These are phyloP conservation scores for Stemphylium beticola DNA, from an alignment of 2,329 filamentous ascomycete species.

Conservation along the genomic window DNA sequence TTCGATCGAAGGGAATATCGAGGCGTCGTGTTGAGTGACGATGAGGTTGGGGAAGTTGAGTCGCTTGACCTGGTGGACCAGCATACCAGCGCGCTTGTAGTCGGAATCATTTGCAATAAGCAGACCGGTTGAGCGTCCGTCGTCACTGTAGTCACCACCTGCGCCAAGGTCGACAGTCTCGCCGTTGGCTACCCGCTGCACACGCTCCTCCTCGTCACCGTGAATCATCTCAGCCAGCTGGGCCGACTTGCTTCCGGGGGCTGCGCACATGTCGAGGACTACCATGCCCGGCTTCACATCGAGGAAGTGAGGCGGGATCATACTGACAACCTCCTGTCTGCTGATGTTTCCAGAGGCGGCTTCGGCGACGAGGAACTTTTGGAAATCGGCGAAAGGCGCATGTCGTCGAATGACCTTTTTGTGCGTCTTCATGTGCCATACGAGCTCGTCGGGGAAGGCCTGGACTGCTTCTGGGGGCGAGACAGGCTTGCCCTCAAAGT, in stretches of 20 bases:
- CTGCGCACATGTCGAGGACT: conserved; percentile 94
- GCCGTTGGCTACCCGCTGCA: conserved; percentile 71
- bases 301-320: conserved; percentile 96
- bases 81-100: conserved; percentile 95
- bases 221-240: conserved; percentile 96
- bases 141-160: conserved; percentile 66
- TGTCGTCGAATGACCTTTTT: conserved; percentile 96
- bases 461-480: conserved; percentile 80
- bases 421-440: conserved; percentile 97
- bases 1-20: conserved; percentile 90
- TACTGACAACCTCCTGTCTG: conserved; percentile 96
- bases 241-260: conserved; percentile 94
- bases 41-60: conserved; percentile 95
- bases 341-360: conserved; percentile 97
- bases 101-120: conserved; percentile 96
- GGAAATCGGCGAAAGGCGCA: conserved; percentile 91
- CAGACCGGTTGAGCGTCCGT: conserved; percentile 87
- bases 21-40: conserved; percentile 97
- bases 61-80: conserved; percentile 97
- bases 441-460: conserved; percentile 94
- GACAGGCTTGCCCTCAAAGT: conserved; percentile 80
- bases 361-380: conserved; percentile 97
- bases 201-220: conserved; percentile 85
- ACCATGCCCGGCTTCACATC: conserved; percentile 90
- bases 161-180: conserved; percentile 65